Evolutionary conservation across 495 filamentous ascomycete species (phyloP).

Genomic region (Xylaria nigripes): DNA sequence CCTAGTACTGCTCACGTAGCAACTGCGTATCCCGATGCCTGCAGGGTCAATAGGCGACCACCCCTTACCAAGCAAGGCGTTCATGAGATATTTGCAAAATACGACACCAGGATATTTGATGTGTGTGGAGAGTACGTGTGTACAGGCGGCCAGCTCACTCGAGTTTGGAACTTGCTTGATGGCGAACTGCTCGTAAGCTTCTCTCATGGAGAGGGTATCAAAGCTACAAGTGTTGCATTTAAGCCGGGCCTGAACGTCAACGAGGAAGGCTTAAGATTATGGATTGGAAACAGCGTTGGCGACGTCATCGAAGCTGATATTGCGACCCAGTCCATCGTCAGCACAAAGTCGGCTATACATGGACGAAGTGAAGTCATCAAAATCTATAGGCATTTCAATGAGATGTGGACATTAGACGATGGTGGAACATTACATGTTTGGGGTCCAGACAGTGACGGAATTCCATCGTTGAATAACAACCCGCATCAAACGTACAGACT

Average conservation of each 20-base stretch:
- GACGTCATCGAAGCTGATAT: slow-evolving; percentile 88
- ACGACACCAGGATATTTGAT: slow-evolving; percentile 74
- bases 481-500: slow-evolving; percentile 59
- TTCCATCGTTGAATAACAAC: slow-evolving; percentile 61
- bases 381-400: slow-evolving; percentile 76
- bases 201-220: slow-evolving; percentile 68
- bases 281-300: slow-evolving; percentile 81
- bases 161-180: slow-evolving; percentile 76
- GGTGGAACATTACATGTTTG: slow-evolving; percentile 82
- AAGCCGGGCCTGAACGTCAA: slow-evolving; percentile 66
- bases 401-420: slow-evolving; percentile 93
- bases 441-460: slow-evolving; percentile 67
- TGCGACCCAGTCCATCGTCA: slow-evolving; percentile 53
- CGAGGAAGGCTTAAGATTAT: slow-evolving; percentile 76
- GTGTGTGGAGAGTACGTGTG: slow-evolving; percentile 83
- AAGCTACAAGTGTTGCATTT: slow-evolving; percentile 72
- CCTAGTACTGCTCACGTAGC: slow-evolving; percentile 16
- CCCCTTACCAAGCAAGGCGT: slow-evolving; percentile 63
- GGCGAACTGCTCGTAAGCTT: slow-evolving; percentile 76
- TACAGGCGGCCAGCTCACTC: slow-evolving; percentile 73
- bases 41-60: slow-evolving; percentile 73
- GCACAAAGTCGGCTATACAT: slow-evolving; percentile 61
- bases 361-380: slow-evolving; percentile 74
- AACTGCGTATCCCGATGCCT: slow-evolving; percentile 68
- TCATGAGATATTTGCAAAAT: slow-evolving; percentile 72